Base-by-base conservation (phyloP, 768 basidiomycete species). In the Russula virescens region DNA sequence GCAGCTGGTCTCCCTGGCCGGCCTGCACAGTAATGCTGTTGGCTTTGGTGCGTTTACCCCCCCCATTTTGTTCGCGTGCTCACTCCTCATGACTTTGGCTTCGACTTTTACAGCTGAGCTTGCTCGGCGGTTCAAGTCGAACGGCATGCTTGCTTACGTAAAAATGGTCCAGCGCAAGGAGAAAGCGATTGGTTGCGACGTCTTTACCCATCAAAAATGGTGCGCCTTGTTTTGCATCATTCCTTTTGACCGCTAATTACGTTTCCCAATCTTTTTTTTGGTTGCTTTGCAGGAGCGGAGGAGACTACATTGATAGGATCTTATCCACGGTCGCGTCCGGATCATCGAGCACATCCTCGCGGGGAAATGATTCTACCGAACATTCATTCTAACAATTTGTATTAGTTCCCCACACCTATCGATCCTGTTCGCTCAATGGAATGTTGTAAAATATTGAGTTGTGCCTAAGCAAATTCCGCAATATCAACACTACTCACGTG, bases 151-250 rank as follows among this genome's bases (percentile, higher is more conserved):
- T 35, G 94, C 94, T 25, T 96, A 96, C 73, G 92, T 94, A 51
- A 81, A 94, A 62, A 83, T 92, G 21, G 83, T 95, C 54, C 93
- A 96, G 71, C 78, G 84, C 66, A 93, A 90, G 73, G 93, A 96
- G 74, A 89, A 87, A 73, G 91, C 88, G 68, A 83, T 94, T 55
- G 89, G 89, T 38, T 89, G 88, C 63, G 93, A 96, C 72, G 92
- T 96, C 35, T 77, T 95, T 51, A 96, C 90, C 3, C 93, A 96
- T 73, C 93, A 96, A 76, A 95, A 94, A 80, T 97, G 94, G 93
- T 86, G 45, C 61, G 80, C 74, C 25, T 45, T 25, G 19, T n/a
- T 23, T 28, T 26, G 23, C 38, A 51, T 28, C 47, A 45, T 14
- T 49, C 52, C 31, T 55, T 10, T 35, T n/a, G n/a, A n/a, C n/a